phyloP scores from a whole-genome alignment of 306 rosid species.

The Pueraria montana region DNA sequence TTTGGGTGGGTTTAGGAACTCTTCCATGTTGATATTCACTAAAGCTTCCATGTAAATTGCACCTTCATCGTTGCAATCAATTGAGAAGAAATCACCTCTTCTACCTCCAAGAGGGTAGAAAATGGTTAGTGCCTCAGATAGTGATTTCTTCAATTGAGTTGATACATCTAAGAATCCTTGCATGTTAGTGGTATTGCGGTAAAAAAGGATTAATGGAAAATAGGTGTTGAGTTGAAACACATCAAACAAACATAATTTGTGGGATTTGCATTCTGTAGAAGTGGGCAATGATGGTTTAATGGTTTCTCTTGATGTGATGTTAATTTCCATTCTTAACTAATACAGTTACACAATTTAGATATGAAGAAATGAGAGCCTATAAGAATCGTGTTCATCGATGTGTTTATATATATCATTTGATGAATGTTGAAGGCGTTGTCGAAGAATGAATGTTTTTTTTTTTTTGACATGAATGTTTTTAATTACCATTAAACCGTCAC shows the following conservation, averaged over 20 bases:
- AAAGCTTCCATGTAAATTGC: constrained; percentile 55
- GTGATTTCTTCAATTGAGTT: constrained; percentile 51
- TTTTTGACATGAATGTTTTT: background rate
- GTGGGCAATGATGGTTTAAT: constrained; percentile 59
- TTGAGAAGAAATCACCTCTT: constrained; percentile 39
- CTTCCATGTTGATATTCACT: constrained; percentile 47
- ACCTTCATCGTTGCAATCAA: constrained; percentile 63
- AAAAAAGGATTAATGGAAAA: constrained; percentile 54
- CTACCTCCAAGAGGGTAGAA: constrained; percentile 68
- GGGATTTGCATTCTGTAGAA: constrained; percentile 23
- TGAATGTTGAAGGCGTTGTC: background rate
- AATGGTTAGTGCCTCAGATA: constrained; percentile 54
- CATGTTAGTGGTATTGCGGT: constrained; percentile 16
- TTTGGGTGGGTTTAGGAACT: constrained; percentile 55
- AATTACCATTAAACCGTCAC: background rate
- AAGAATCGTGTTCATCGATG: constrained; percentile 4
- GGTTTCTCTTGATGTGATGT: constrained; percentile 49
- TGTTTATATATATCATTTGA: background rate
- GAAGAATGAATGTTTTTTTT: background rate
- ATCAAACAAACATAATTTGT: constrained; percentile 51
- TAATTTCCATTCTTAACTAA: constrained; percentile 49
- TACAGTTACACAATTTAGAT: background rate
- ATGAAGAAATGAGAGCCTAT: background rate
- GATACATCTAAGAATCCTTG: constrained; percentile 35
- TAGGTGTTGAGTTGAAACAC: constrained; percentile 52